These are phyloP conservation scores for Acanthamoeba divionensis DNA, from an alignment of 208 protist genomes.

Conservation along the genomic window DNA sequence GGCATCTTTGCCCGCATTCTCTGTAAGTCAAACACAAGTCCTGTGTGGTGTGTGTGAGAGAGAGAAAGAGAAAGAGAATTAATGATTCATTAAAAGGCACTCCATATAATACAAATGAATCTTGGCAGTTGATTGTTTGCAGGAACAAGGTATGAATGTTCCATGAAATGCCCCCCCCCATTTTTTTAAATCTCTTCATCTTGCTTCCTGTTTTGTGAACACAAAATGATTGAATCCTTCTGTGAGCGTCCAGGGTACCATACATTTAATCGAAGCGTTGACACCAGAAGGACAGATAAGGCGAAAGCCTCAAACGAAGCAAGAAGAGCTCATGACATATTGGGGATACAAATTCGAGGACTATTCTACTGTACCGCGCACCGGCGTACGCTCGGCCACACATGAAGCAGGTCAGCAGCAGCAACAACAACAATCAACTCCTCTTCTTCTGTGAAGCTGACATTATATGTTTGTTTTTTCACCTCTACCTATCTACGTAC, in stretches of 20 bases:
- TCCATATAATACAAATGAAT: neutral
- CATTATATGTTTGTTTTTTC: neutral
- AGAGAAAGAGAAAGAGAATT: neutral
- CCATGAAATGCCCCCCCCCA: neutral
- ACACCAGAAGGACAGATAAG: neutral
- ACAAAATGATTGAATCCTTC: neutral
- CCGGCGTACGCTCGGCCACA: neutral
- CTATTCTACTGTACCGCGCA: neutral
- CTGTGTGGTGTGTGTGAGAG: neutral
- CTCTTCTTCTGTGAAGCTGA: neutral
- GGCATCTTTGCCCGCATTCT: neutral
- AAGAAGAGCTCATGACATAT: slow-evolving; percentile 15
- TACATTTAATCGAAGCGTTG: neutral
- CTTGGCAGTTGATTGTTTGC: neutral
- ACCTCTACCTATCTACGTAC: no score
- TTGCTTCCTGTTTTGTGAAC: neutral
- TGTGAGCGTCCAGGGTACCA: neutral
- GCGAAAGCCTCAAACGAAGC: neutral
- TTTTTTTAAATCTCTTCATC: neutral
- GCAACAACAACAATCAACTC: neutral
- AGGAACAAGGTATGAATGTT: neutral
- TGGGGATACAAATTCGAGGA: slow-evolving; percentile 39
- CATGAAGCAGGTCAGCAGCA: neutral
- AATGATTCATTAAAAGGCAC: neutral
- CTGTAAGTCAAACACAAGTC: neutral